Conservation (phyloP, 768 basidiomycete genomes). For the Boletus coccyginus region DNA sequence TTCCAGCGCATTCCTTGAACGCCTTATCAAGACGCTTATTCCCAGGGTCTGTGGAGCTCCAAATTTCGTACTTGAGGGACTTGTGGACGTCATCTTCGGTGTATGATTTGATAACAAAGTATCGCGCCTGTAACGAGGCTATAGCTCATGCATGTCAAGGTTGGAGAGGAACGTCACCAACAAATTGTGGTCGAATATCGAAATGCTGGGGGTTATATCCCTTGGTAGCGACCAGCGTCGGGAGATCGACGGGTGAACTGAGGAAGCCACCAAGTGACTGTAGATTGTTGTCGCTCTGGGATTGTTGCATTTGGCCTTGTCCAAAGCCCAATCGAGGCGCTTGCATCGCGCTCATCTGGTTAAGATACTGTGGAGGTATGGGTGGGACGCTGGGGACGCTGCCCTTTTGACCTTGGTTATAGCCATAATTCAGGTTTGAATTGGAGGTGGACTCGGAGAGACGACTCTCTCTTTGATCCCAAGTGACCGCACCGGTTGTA, state of each 20-base stretch:
- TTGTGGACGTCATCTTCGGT: slow-evolving; percentile 99
- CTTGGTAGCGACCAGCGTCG: slow-evolving; percentile 79
- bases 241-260: slow-evolving; percentile 78
- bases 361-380: slow-evolving; percentile 72
- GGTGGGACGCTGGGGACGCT: slow-evolving; percentile 65
- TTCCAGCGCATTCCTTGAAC: slow-evolving; percentile 89
- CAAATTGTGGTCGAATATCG: slow-evolving; percentile 76
- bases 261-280: slow-evolving; percentile 48
- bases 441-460: slow-evolving; percentile 60
- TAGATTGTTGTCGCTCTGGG: slow-evolving; percentile 25
- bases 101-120: slow-evolving; percentile 98
- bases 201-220: slow-evolving; percentile 90
- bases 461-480: slow-evolving; percentile 68
- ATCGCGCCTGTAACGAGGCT: slow-evolving; percentile 63
- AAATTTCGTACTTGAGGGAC: slow-evolving; percentile 95
- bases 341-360: slow-evolving; percentile 42
- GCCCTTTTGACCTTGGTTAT: slow-evolving; percentile 39
- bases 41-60: slow-evolving; percentile 96
- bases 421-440: slow-evolving; percentile 64
- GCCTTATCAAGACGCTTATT: slow-evolving; percentile 98
- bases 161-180: slow-evolving; percentile 36
- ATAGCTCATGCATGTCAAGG: neutral
- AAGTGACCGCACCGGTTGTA: slow-evolving; percentile 39
- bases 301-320: slow-evolving; percentile 27
- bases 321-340: slow-evolving; percentile 40